A percentile compares a stretch with the other conserved stretches of the same genome.
Evolutionary conservation across 208 protist species (phyloP).

Genomic region (Leishmania tarentolae): DNA sequence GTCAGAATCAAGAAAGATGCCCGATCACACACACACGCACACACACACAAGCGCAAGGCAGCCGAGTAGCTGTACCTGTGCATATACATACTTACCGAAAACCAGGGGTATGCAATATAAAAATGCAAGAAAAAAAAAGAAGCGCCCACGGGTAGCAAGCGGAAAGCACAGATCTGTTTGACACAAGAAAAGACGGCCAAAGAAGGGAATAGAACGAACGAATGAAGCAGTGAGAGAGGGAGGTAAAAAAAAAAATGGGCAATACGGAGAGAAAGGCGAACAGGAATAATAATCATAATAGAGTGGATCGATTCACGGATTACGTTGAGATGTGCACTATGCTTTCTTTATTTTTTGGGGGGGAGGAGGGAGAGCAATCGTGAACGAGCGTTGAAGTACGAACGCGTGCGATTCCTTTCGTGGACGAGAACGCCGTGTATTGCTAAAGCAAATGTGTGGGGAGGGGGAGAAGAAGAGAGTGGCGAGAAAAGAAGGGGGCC

Average conservation of each 20-base stretch:
- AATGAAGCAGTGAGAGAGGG: neutral
- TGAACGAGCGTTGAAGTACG: neutral
- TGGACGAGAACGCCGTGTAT: neutral
- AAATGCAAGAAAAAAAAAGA: neutral
- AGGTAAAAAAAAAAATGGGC: neutral
- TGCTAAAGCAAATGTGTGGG: neutral
- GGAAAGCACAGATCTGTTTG: neutral
- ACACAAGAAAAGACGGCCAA: neutral
- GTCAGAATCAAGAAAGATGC: neutral
- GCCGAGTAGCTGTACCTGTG: neutral
- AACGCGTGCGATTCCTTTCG: neutral
- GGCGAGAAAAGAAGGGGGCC: neutral
- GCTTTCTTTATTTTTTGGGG: neutral
- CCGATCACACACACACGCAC: neutral
- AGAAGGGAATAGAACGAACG: neutral
- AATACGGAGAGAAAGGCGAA: neutral
- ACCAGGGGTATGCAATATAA: neutral
- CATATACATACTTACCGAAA: neutral
- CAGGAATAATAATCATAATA: neutral
- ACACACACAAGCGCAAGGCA: neutral
- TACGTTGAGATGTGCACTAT: neutral
- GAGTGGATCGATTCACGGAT: neutral
- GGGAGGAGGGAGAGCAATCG: neutral
- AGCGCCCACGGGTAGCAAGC: neutral
- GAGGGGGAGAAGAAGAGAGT: neutral